phyloP scores from a whole-genome alignment of 2,329 filamentous ascomycete species.

The Aureobasidium uvarum region DNA sequence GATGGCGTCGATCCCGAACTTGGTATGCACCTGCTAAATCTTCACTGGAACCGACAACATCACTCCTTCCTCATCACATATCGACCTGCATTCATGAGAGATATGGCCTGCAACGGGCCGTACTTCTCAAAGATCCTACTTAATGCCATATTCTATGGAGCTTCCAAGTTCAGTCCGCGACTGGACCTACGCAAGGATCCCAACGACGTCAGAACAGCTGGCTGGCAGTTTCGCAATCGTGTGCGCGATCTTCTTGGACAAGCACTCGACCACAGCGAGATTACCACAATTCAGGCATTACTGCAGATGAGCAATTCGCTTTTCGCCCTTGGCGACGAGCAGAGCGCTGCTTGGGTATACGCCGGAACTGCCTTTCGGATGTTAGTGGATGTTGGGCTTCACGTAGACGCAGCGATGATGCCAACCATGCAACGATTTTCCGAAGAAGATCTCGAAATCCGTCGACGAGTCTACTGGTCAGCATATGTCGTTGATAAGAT shows the following conservation, averaged over 20 bases:
- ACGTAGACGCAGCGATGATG: slow-evolving; percentile 45
- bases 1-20: slow-evolving; percentile 55
- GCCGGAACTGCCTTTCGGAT: slow-evolving; percentile 58
- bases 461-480: slow-evolving; percentile 49
- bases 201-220: slow-evolving; percentile 50
- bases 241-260: slow-evolving; percentile 49
- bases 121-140: slow-evolving; percentile 59
- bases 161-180: slow-evolving; percentile 49
- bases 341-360: slow-evolving; percentile 58
- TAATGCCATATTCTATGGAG: slow-evolving; percentile 54
- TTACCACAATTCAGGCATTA: slow-evolving; percentile 56
- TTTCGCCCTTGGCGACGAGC: slow-evolving; percentile 52
- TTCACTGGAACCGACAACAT: slow-evolving; percentile 42
- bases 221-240: slow-evolving; percentile 50
- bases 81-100: slow-evolving; percentile 33
- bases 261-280: slow-evolving; percentile 50
- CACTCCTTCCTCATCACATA: slow-evolving; percentile 32
- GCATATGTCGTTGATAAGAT: slow-evolving; percentile 53
- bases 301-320: slow-evolving; percentile 54
- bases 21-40: slow-evolving; percentile 51
- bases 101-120: slow-evolving; percentile 49
- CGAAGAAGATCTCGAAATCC: slow-evolving; percentile 49
- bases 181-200: slow-evolving; percentile 48
- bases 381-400: slow-evolving; percentile 56
- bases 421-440: slow-evolving; percentile 39